Percentiles rank a stretch among this genome's conserved stretches.
phyloP scores from a whole-genome alignment of 2,329 filamentous ascomycete species.

The Alternaria consortialis region DNA sequence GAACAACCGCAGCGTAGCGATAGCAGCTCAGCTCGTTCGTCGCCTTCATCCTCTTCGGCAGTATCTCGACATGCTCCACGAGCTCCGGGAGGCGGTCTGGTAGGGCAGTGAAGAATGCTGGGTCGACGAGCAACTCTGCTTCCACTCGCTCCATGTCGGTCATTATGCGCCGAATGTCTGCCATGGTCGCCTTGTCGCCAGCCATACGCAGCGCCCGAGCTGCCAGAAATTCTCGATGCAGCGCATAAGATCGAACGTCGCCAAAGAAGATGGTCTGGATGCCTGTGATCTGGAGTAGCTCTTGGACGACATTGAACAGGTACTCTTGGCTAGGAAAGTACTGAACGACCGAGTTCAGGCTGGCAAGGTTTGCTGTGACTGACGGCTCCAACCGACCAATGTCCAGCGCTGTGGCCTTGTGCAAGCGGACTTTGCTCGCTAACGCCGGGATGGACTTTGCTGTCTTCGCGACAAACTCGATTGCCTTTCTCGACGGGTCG shows the following conservation, averaged over 20 bases:
- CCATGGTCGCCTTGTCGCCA: background rate
- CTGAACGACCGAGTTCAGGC: constrained; percentile 19
- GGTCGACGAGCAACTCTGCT: constrained; percentile 13
- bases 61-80: constrained; percentile 16
- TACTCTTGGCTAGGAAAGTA: constrained; percentile 25
- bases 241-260: constrained; percentile 13
- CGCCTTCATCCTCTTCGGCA: constrained; percentile 19
- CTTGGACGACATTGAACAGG: constrained; percentile 5
- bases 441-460: constrained; percentile 12
- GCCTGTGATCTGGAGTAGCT: background rate
- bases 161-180: constrained; percentile 7
- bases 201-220: constrained; percentile 5
- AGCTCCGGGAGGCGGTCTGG: background rate
- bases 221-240: constrained; percentile 12
- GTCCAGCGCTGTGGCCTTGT: background rate
- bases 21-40: constrained; percentile 22
- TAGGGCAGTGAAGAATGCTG: constrained; percentile 15
- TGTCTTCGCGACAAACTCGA: constrained; percentile 7
- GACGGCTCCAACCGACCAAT: background rate
- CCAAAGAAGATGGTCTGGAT: constrained; percentile 9
- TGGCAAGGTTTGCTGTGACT: background rate
- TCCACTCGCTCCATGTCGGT: constrained; percentile 9
- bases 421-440: background rate
- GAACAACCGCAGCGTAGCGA: constrained; percentile 16
- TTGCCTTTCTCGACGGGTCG: constrained; percentile 8